Percentiles rank a stretch among this genome's conserved stretches.
phyloP scores from a whole-genome alignment of 2,329 filamentous ascomycete genomes.

The Neonectria ditissima region DNA sequence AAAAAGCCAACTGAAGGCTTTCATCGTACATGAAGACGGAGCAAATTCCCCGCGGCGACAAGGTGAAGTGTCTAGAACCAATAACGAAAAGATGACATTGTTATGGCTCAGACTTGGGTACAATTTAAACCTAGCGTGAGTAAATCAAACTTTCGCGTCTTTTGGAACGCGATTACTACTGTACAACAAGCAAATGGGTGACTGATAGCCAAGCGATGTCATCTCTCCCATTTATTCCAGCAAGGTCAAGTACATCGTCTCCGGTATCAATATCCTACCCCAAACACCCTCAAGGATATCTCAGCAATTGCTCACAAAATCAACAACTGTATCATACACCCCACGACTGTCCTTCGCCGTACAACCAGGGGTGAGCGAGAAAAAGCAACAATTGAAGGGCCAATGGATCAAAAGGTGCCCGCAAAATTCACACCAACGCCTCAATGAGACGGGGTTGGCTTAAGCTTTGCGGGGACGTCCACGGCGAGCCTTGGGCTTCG shows the following conservation, averaged over 20 bases:
- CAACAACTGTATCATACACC: conserved; percentile 23
- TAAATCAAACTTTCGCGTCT: too few relatives aligned
- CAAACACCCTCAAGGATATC: conserved; percentile 6
- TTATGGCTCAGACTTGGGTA: too few relatives aligned
- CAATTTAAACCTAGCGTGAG: background rate
- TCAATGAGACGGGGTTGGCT: background rate
- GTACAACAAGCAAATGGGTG: background rate
- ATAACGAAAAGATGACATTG: background rate
- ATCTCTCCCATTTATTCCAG: background rate
- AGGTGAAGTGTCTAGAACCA: too few relatives aligned
- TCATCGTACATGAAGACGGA: background rate
- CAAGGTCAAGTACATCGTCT: background rate
- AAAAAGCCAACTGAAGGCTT: background rate
- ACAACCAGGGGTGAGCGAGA: background rate
- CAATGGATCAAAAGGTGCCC: background rate
- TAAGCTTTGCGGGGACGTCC: conserved; percentile 18
- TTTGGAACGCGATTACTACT: background rate
- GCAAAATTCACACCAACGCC: too few relatives aligned
- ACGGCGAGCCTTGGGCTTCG: conserved; percentile 37
- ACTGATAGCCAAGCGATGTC: background rate
- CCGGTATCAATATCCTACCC: conserved; percentile 6
- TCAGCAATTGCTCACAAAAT: conserved; percentile 19
- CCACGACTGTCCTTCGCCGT: background rate
- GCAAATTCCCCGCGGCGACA: background rate
- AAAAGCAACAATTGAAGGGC: conserved; percentile 4